Base-by-base conservation (phyloP, 163 green algal species). In the Botryococcus braunii region DNA sequence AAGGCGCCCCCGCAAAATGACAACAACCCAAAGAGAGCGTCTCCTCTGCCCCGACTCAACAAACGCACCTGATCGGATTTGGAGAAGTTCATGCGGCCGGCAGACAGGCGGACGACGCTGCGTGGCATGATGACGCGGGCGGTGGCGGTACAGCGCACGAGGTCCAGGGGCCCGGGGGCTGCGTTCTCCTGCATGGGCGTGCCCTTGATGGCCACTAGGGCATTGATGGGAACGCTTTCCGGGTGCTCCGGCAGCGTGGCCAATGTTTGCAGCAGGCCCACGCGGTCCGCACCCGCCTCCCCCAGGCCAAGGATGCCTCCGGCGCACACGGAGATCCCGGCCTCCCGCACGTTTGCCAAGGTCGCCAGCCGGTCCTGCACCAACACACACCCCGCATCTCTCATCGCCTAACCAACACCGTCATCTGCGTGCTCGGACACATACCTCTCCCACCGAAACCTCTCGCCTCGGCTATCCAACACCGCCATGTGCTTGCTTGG, bases 261-360 rank as follows among this genome's bases (percentile, higher is more conserved):
- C 39, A 99, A 86, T 76, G 95, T 89, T 79, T 95, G 88, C 27
- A 97, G 80, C 36, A 97, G 80, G 2, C 89, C 86, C 36, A 95
- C 88, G 5, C 93, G 79, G 79, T 97, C 86, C 69, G 84, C 73
- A 27, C 79, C 64, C 2, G 72, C 82, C 82, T 97, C 93, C 1
- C 94, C 94, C 68, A 99, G 80, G 9, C 95, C 95, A 52, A 99
- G 96, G 84, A 99, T 99, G 55, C 95, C 95, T 7, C 95, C 94
- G 0, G 88, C 92, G 79, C 95, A 99, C 37, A 99, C 89, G 41
- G 72, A 88, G 77, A 99, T 97, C 79, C 95, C 94, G 0, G 94
- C 94, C 39, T 92, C 76, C 9, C 92, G 82, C 66, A 98, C 94
- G 32, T 76, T 77, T 62, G 83, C 74, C 41, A 99, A 80, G 21